These are phyloP conservation scores for Plantago elongata DNA, from an alignment of 257 asterid species.

Conservation along the genomic window DNA sequence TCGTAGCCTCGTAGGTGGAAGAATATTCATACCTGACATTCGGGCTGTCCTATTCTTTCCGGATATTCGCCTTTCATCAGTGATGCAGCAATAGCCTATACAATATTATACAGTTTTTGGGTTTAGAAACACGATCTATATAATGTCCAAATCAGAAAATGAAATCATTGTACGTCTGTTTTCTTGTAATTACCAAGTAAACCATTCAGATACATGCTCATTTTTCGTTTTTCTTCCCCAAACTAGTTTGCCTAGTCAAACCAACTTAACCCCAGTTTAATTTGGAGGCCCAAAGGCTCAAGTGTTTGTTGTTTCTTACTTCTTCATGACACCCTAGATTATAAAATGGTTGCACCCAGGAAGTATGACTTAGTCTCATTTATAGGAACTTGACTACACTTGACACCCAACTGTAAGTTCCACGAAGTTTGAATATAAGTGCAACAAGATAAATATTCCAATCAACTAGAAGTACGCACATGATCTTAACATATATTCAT, in stretches of 20 bases:
- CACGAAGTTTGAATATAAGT: conserved; percentile 1
- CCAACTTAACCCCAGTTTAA: conserved; percentile 5
- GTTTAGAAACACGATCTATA: background rate
- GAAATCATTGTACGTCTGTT: background rate
- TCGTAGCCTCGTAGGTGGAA: background rate
- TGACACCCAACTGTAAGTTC: background rate
- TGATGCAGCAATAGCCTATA: conserved; percentile 84
- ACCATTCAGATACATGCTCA: conserved; percentile 5
- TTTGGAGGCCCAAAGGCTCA: conserved; percentile 12
- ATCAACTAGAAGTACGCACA: no score
- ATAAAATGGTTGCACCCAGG: conserved; percentile 2
- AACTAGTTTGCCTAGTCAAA: conserved; percentile 14
- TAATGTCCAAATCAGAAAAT: no score
- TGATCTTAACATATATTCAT: no score
- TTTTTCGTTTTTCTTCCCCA: background rate
- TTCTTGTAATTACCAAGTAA: conserved; percentile 5
- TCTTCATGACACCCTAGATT: background rate
- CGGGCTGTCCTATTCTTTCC: conserved; percentile 89
- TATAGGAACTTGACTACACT: background rate
- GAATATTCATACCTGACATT: conserved; percentile 63
- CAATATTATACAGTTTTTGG: conserved; percentile 12
- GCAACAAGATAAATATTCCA: background rate
- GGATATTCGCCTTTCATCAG: conserved; percentile 93
- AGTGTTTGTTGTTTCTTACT: background rate
- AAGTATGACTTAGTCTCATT: background rate